phyloP scores from a whole-genome alignment of 495 filamentous ascomycete genomes.

The Aspergillus avenaceus region DNA sequence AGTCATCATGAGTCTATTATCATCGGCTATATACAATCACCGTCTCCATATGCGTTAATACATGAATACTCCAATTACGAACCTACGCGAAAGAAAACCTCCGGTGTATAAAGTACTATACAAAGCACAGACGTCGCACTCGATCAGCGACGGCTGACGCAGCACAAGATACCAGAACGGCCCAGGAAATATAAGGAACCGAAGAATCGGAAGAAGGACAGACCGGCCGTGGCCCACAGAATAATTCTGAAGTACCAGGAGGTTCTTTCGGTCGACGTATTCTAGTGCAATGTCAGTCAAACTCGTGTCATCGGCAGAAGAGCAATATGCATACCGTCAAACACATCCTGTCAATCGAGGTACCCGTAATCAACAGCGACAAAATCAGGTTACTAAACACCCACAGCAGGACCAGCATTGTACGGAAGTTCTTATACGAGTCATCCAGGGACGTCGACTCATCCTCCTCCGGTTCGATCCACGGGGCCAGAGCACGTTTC shows the following conservation, averaged over 20 bases:
- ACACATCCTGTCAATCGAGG: constrained; percentile 72
- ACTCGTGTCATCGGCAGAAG: background rate
- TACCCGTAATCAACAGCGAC: constrained; percentile 77
- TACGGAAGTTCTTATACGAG: constrained; percentile 97
- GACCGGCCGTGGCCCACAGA: constrained; percentile 77
- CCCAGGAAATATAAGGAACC: constrained; percentile 90
- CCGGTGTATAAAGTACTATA: background rate
- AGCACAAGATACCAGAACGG: constrained; percentile 85
- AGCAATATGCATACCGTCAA: constrained; percentile 60
- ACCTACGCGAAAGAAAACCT: background rate
- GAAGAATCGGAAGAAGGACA: constrained; percentile 81
- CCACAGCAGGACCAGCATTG: constrained; percentile 83
- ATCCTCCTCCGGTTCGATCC: constrained; percentile 61
- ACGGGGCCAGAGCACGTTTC: constrained; percentile 82
- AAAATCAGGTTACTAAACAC: constrained; percentile 88
- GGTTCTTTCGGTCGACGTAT: constrained; percentile 62
- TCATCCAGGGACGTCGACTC: constrained; percentile 86
- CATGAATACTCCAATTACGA: background rate
- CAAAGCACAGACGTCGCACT: background rate
- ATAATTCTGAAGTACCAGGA: constrained; percentile 85
- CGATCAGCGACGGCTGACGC: constrained; percentile 68
- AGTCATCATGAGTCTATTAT: background rate
- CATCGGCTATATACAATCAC: constrained; percentile 1
- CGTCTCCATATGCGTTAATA: constrained; percentile 1
- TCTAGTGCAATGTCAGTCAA: constrained; percentile 14